These are phyloP conservation scores for Parastagonospora nodorum DNA, from an alignment of 2,329 filamentous ascomycete genomes.

Conservation along the genomic window DNA sequence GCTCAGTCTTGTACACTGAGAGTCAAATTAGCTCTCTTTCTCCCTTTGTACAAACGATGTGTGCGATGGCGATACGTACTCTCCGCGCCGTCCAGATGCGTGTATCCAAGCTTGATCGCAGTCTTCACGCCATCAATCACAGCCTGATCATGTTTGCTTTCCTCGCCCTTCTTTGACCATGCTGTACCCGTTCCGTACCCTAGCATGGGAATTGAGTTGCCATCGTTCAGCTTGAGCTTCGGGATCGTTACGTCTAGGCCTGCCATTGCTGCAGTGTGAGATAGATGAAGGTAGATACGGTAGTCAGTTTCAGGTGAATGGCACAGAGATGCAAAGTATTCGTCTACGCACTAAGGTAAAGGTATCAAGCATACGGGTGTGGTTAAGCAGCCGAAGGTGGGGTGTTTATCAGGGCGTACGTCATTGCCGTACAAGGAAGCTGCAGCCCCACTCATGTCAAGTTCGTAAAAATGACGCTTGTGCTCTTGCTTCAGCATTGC, in stretches of 20 bases:
- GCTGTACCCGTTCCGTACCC: conserved; percentile 76
- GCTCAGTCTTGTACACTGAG: conserved; percentile 57
- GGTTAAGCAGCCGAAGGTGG: background rate
- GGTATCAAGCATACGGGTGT: background rate
- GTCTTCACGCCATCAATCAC: conserved; percentile 61
- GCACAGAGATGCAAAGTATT: background rate
- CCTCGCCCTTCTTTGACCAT: conserved; percentile 60
- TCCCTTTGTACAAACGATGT: background rate
- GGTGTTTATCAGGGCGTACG: background rate
- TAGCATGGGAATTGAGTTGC: conserved; percentile 72
- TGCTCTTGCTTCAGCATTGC: too few relatives aligned
- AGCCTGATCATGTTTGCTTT: conserved; percentile 60
- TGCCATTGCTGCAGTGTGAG: conserved; percentile 39
- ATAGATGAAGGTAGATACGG: background rate
- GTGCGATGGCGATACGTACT: conserved; percentile 44
- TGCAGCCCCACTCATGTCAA: background rate
- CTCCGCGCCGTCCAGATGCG: conserved; percentile 77
- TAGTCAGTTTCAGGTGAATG: background rate
- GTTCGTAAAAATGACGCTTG: too few relatives aligned
- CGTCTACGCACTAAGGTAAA: background rate
- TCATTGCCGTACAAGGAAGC: background rate
- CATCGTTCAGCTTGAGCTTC: conserved; percentile 73
- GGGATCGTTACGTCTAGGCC: conserved; percentile 57
- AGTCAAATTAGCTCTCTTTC: background rate
- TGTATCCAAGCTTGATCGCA: conserved; percentile 72